These are phyloP conservation scores for Arctium lappa DNA, from an alignment of 129 eudicot species.

Conservation along the genomic window DNA sequence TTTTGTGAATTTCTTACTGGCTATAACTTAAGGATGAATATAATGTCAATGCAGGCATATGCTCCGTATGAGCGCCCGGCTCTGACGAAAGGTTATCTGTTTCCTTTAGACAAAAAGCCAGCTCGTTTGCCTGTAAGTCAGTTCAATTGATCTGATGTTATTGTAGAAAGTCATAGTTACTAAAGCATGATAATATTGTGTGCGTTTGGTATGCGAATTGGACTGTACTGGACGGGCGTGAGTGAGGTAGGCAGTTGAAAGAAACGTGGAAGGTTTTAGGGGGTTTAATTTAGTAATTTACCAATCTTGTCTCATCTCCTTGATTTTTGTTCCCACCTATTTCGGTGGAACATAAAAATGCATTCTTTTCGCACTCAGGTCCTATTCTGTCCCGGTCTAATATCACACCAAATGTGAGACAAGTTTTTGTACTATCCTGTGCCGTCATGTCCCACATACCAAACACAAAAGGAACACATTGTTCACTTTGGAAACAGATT, in stretches of 20 bases:
- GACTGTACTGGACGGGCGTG: not conserved
- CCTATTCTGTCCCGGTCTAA: not conserved
- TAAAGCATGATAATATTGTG: not conserved
- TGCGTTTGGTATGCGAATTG: not conserved
- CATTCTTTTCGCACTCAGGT: no score
- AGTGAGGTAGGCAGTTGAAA: not conserved
- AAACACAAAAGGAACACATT: no score
- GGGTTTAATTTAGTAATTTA: not conserved
- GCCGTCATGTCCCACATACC: not conserved
- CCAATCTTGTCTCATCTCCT: not conserved
- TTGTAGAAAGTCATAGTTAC: not conserved
- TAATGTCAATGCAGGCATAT: constrained; percentile 53
- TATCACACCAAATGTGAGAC: not conserved
- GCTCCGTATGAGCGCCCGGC: constrained; percentile 99
- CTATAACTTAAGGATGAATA: not conserved
- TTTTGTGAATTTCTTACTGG: not conserved
- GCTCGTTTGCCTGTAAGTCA: constrained; percentile 89
- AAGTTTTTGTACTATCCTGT: not conserved
- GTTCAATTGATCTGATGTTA: not conserved
- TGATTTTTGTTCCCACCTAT: no score
- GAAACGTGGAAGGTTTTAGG: not conserved
- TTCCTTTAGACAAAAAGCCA: constrained; percentile 85
- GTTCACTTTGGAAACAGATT: not conserved
- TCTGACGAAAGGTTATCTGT: constrained; percentile 84
- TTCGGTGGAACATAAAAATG: no score